Conservation (phyloP, 2,329 filamentous ascomycete species). For the Neonectria coccinea region DNA sequence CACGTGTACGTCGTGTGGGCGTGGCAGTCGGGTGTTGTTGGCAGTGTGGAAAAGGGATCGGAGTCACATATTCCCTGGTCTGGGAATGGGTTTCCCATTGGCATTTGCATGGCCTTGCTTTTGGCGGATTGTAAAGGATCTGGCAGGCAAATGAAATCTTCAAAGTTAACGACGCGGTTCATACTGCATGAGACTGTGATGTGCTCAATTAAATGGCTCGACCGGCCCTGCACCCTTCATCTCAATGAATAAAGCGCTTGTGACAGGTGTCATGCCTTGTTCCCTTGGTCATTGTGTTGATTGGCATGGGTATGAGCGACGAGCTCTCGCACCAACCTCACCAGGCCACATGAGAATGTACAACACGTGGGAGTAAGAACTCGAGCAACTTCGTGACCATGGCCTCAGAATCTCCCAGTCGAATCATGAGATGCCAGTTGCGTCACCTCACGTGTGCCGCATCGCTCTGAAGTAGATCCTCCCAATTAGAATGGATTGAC, state of each 20-base stretch:
- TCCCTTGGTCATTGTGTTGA: too few species aligned
- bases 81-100: conserved; percentile 57
- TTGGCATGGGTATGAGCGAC: neutral
- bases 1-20: conserved; percentile 15
- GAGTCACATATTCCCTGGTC: conserved; percentile 55
- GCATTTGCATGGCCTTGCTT: conserved; percentile 66
- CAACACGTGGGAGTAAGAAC: neutral
- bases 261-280: conserved; percentile 14
- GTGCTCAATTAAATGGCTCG: conserved; percentile 42
- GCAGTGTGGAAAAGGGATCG: conserved; percentile 51
- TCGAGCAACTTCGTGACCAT: neutral
- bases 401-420: neutral
- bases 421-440: neutral
- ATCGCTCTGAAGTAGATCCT: too few species aligned
- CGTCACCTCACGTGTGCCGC: neutral
- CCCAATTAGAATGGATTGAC: too few species aligned
- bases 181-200: conserved; percentile 38
- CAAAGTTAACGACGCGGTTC: conserved; percentile 52
- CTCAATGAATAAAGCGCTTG: conserved; percentile 6
- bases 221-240: conserved; percentile 34
- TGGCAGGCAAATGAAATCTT: conserved; percentile 65
- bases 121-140: conserved; percentile 62
- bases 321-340: neutral
- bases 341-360: neutral
- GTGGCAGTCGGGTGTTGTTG: conserved; percentile 34